phyloP scores from a whole-genome alignment of 1,139 yeast genomes.

The Magnusiomyces paraingens region DNA sequence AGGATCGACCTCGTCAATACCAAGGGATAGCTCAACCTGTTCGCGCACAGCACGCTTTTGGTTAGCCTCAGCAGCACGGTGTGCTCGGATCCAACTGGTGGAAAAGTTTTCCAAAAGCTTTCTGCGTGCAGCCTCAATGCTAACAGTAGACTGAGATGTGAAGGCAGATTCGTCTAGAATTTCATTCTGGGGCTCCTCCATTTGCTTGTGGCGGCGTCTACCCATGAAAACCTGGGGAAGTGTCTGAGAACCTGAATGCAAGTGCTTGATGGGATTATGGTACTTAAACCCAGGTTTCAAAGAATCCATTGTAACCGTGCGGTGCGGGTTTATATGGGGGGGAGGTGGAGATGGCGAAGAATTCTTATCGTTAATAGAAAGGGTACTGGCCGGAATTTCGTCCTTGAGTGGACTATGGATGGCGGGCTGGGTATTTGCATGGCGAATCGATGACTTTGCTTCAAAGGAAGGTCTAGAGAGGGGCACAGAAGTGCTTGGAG shows the following conservation, averaged over 20 bases:
- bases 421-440: no score
- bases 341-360: no score
- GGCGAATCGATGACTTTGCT: no score
- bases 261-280: background rate
- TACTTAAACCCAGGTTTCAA: background rate
- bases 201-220: conserved; percentile 4
- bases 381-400: no score
- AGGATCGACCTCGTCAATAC: conserved; percentile 37
- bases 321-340: no score
- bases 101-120: conserved; percentile 44
- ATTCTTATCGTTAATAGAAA: no score
- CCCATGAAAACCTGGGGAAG: conserved; percentile 2
- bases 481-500: background rate
- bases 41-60: conserved; percentile 41
- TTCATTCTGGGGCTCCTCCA: conserved; percentile 14
- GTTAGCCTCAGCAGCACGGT: conserved; percentile 23
- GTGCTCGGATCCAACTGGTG: conserved; percentile 59
- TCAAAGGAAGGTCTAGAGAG: no score
- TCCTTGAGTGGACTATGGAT: no score
- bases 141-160: conserved; percentile 24
- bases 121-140: conserved; percentile 32
- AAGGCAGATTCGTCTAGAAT: conserved; percentile 22
- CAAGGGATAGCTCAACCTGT: conserved; percentile 51
- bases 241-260: conserved; percentile 1
- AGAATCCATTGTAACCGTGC: no score